Percentiles rank a stretch among this genome's conserved stretches.
These are phyloP conservation scores for Cryptococcus sp. DNA, from an alignment of 1,284 basidiomycete genomes.

Conservation along the genomic window DNA sequence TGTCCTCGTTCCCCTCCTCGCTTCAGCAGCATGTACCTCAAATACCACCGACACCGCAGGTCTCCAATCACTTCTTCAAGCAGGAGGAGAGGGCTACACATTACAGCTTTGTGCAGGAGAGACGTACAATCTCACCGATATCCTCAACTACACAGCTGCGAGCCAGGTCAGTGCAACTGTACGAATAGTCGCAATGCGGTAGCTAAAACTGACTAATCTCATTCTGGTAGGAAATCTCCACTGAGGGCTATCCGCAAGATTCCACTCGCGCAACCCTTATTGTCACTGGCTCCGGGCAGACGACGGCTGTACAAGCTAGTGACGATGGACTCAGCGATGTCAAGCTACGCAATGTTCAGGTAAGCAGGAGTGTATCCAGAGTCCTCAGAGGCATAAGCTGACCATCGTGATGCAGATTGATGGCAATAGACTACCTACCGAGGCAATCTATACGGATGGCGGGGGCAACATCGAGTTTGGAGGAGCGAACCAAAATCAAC, in stretches of 20 bases:
- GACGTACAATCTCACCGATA: constrained; percentile 64
- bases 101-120: constrained; percentile 66
- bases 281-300: constrained; percentile 60
- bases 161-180: constrained; percentile 46
- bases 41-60: constrained; percentile 65
- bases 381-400: neutral
- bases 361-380: constrained; percentile 31
- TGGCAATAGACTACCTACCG: constrained; percentile 45
- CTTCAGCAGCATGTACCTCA: constrained; percentile 35
- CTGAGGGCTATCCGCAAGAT: constrained; percentile 67
- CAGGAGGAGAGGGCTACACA: constrained; percentile 65
- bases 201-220: neutral
- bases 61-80: constrained; percentile 65
- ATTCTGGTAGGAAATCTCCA: constrained; percentile 69
- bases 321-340: constrained; percentile 62
- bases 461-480: constrained; percentile 51
- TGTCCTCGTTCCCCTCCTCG: constrained; percentile 5
- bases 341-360: constrained; percentile 70
- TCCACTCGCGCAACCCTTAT: constrained; percentile 59
- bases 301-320: constrained; percentile 68
- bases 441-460: constrained; percentile 35
- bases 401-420: constrained; percentile 40
- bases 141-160: constrained; percentile 65
- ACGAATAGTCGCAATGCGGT: neutral
- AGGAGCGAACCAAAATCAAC: constrained; percentile 45